Percentiles rank a stretch among this genome's conserved stretches.
phyloP scores from a whole-genome alignment of 192 early-diverging fungal genomes.

The Haplosporangium gracile region DNA sequence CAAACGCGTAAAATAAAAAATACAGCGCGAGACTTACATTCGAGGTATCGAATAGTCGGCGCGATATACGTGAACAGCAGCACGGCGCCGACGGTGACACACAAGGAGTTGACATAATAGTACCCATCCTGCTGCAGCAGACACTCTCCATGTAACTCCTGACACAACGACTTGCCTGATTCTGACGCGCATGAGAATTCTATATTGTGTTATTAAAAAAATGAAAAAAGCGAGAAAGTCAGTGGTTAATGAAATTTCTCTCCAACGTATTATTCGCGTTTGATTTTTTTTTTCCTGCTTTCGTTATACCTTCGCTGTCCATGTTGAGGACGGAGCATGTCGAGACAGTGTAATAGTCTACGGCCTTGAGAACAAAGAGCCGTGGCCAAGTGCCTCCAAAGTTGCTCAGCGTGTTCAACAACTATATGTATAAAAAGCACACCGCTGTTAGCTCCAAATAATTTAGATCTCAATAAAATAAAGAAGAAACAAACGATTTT shows the following conservation, averaged over 20 bases:
- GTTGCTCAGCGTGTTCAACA: constrained; percentile 95
- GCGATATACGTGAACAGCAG: constrained; percentile 71
- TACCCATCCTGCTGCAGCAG: constrained; percentile 87
- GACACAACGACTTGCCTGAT: constrained; percentile 72
- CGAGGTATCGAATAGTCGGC: constrained; percentile 64
- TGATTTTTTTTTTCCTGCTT: neutral
- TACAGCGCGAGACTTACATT: constrained; percentile 23
- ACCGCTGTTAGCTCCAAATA: no score
- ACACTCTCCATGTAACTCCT: constrained; percentile 76
- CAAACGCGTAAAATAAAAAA: neutral
- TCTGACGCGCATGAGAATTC: constrained; percentile 76
- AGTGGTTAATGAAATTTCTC: neutral
- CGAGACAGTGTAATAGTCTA: constrained; percentile 91
- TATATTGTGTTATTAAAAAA: neutral
- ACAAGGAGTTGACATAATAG: constrained; percentile 81
- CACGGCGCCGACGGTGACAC: constrained; percentile 72
- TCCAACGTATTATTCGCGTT: neutral
- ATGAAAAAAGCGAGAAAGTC: neutral
- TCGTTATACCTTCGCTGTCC: constrained; percentile 21
- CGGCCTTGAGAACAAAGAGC: constrained; percentile 92
- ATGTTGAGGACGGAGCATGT: constrained; percentile 66
- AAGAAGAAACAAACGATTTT: neutral
- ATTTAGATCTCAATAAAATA: neutral
- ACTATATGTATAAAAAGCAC: constrained; percentile 42
- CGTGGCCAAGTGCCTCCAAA: constrained; percentile 98